Percentiles rank a stretch among this genome's conserved stretches.
Evolutionary conservation across 176 grass and related monocot genomes (phyloP).

Genomic region (Aegilops tauschii): DNA sequence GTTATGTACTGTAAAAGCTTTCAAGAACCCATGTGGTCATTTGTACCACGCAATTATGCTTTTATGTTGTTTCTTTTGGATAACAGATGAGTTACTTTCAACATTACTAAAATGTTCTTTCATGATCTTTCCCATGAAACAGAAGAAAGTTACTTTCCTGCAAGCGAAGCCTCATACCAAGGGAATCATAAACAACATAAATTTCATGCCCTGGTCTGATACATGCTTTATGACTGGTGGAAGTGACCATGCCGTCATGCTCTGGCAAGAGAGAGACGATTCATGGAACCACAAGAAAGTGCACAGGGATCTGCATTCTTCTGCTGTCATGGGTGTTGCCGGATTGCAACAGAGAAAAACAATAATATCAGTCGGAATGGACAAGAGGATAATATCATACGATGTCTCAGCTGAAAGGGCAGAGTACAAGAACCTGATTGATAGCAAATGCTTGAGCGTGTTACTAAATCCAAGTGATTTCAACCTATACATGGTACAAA

Average conservation of each 20-base stretch:
- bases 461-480: conserved; percentile 81
- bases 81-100: conserved; percentile 1
- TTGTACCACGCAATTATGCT: not conserved
- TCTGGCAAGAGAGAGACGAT: conserved; percentile 79
- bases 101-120: conserved; percentile 15
- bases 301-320: conserved; percentile 73
- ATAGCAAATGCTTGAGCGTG: conserved; percentile 95
- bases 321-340: conserved; percentile 81
- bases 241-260: conserved; percentile 79
- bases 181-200: conserved; percentile 91
- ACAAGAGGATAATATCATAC: conserved; percentile 87
- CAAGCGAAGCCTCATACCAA: conserved; percentile 79
- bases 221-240: conserved; percentile 70
- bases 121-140: conserved; percentile 24
- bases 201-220: conserved; percentile 90
- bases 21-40: not conserved
- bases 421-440: conserved; percentile 80
- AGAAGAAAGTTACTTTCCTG: conserved; percentile 83
- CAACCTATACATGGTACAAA: conserved; percentile 96
- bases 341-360: conserved; percentile 82
- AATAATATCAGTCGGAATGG: conserved; percentile 78
- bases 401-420: conserved; percentile 70
- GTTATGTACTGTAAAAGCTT: not conserved
- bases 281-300: conserved; percentile 73
- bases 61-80: conserved; percentile 19